These are phyloP conservation scores for Candolleomyces aberdarensis DNA, from an alignment of 768 basidiomycete species.

Conservation along the genomic window DNA sequence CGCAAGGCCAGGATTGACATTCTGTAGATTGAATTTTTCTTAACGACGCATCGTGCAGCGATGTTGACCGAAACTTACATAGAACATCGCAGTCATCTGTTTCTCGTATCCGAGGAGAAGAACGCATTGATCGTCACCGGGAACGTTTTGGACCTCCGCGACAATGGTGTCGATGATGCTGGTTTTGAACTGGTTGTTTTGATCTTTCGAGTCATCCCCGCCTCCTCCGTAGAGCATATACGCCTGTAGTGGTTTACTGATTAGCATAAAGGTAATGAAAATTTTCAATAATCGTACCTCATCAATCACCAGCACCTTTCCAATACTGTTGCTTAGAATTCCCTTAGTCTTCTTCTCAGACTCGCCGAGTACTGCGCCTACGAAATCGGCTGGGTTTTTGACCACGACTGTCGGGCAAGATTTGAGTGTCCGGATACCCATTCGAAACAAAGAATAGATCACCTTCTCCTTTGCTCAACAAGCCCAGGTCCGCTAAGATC, in stretches of 20 bases:
- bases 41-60: neutral
- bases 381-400: constrained; percentile 69
- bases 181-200: constrained; percentile 54
- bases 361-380: constrained; percentile 55
- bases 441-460: constrained; percentile 6
- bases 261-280: neutral
- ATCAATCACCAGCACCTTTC: constrained; percentile 70
- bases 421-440: neutral
- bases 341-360: constrained; percentile 65
- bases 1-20: constrained; percentile 65
- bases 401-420: constrained; percentile 44
- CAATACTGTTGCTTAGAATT: constrained; percentile 54
- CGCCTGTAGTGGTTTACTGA: constrained; percentile 37
- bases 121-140: constrained; percentile 70
- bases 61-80: constrained; percentile 36
- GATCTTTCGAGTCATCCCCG: constrained; percentile 23
- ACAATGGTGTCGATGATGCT: constrained; percentile 74
- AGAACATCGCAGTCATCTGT: constrained; percentile 74
- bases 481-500: constrained; percentile 54
- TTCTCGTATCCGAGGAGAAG: constrained; percentile 63
- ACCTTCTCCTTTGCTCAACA: constrained; percentile 78
- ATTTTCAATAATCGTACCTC: constrained; percentile 38
- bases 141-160: constrained; percentile 66
- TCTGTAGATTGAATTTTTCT: constrained; percentile 32
- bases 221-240: constrained; percentile 63